Conservation (phyloP, 1,284 basidiomycete species). For the Ustilago curta region DNA sequence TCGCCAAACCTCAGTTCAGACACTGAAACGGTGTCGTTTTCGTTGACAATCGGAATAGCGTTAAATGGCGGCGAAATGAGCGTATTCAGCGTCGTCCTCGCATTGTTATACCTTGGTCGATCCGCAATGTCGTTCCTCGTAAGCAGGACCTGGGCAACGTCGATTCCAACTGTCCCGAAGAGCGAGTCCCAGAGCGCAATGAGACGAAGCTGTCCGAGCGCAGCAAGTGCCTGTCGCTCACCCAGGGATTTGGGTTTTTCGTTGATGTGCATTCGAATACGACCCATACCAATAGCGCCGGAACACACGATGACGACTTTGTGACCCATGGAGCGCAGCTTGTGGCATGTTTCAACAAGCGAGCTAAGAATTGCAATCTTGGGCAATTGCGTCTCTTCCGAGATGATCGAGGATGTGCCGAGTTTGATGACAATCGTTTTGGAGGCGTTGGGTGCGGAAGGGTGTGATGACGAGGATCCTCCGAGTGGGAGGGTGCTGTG, state of each 20-base stretch:
- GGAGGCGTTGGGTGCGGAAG: neutral
- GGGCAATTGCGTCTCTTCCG: conserved; percentile 72
- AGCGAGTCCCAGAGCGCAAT: conserved; percentile 97
- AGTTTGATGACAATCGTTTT: conserved; percentile 69
- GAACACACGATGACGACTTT: conserved; percentile 94
- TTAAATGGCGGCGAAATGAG: conserved; percentile 57
- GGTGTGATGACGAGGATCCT: conserved; percentile 4
- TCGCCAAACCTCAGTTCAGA: conserved; percentile 98
- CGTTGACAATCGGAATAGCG: conserved; percentile 68
- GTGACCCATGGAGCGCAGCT: conserved; percentile 83
- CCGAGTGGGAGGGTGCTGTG: conserved; percentile 3
- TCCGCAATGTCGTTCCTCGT: conserved; percentile 97
- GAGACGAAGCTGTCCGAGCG: conserved; percentile 93
- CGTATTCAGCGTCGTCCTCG: conserved; percentile 63
- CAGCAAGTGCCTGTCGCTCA: conserved; percentile 94
- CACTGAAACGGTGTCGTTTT: conserved; percentile 68
- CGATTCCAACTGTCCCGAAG: conserved; percentile 91
- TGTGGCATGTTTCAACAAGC: conserved; percentile 89
- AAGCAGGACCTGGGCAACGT: conserved; percentile 92
- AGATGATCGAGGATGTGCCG: conserved; percentile 67
- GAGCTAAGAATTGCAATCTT: conserved; percentile 89
- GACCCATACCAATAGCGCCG: conserved; percentile 93
- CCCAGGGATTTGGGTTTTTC: conserved; percentile 84
- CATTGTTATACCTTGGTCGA: conserved; percentile 66
- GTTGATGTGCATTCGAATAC: conserved; percentile 88